Evolutionary conservation across 371 early-diverging fungal genomes (phyloP), one percentile per base, ranked within the genome.

Genomic region (Entomophthora muscae): DNA sequence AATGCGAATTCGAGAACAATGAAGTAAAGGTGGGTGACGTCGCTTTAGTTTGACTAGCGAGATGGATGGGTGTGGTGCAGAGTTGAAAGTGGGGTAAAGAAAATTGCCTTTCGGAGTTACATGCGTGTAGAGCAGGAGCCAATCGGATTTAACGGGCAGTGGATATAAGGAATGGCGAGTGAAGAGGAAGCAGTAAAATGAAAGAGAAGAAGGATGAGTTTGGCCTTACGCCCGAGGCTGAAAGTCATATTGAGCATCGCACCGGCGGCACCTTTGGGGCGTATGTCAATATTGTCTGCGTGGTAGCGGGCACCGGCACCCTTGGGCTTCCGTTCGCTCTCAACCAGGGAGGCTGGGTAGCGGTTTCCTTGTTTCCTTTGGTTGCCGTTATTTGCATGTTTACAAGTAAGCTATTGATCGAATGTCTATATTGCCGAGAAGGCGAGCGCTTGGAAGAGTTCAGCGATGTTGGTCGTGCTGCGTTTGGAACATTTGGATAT

Each of bases 361-460:
- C 61, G 5, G 22, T 67, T 1, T 13, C 31, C 10, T 28, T 64
- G 2, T 51, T 64, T 3, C 33, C 57, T 22, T 30, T 67, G 10
- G 42, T 61, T 26, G 31, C 12, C 1, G 10, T 59, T 22, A 22
- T 59, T 17, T 22, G 33, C 2, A 22, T 33, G 24, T 59, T 23
- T 22, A 59, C 31, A 2, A 51, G 60, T 23, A 59, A 17, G 2
- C 60, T 32, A 2, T 17, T 29, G 3, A 78, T 89, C 64, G 72
- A 78, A 61, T 88, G 85, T 67, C 74, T 90, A 13, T 88, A 89
- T 69, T 68, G 76, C 66, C 71, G 76, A 31, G 21, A 64, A 68
- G 61, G 65, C 57, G 31, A 65, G 63, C 51, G 67, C 65, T 70
- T 81, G 3, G 71, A 72, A 53, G 75, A 79, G 31, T 82, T 74